Conservation (phyloP, 2,329 filamentous ascomycete genomes). For the Fusarium sp. region DNA sequence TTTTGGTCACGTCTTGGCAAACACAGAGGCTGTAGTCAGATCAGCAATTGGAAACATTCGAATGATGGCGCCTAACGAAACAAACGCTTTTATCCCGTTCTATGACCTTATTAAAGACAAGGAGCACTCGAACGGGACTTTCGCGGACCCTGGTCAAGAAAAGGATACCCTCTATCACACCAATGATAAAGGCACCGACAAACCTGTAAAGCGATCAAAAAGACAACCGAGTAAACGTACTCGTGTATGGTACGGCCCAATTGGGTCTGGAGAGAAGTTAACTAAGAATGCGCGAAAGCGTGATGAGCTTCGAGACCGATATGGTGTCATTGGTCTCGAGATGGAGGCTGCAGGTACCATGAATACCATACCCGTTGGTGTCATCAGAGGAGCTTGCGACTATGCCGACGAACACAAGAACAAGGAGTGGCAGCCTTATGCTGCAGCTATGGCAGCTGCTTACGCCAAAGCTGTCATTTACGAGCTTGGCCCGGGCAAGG, state of each 20-base stretch:
- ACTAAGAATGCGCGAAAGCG: not conserved
- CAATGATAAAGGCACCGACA: not conserved
- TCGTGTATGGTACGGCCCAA: constrained; percentile 4
- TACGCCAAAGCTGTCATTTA: not conserved
- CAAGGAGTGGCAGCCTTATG: not conserved
- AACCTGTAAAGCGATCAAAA: not conserved
- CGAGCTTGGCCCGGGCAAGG: not conserved
- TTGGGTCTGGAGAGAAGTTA: not conserved
- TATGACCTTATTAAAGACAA: constrained; percentile 47
- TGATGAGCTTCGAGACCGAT: not conserved
- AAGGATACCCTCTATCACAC: constrained; percentile 44
- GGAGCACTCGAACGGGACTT: constrained; percentile 43
- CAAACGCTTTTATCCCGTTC: constrained; percentile 36
- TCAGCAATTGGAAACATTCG: constrained; percentile 54
- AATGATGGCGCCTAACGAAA: constrained; percentile 42
- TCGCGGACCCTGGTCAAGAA: constrained; percentile 52
- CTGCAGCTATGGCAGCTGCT: not conserved
- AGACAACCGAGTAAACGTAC: not conserved
- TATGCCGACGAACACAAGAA: not conserved
- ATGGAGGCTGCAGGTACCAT: not conserved
- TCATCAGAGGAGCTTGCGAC: constrained; percentile 1
- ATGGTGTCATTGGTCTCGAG: not conserved
- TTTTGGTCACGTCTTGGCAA: constrained; percentile 44
- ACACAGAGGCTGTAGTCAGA: constrained; percentile 51
- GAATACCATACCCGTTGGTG: constrained; percentile 1